Base-by-base conservation (phyloP, 495 filamentous ascomycete species). In the Penicillium roqueforti region DNA sequence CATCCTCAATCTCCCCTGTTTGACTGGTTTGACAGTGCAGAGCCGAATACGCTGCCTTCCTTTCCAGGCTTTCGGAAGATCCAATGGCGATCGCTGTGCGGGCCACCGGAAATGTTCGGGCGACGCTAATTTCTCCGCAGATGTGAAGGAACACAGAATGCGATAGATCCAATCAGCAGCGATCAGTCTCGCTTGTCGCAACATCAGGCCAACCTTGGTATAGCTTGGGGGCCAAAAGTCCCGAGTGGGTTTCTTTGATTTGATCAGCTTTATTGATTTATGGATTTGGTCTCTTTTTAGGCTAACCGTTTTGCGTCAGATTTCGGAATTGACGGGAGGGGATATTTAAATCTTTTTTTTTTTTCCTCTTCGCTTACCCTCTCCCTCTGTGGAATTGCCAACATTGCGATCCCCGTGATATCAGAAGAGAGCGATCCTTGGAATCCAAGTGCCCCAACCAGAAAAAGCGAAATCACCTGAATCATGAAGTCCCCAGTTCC, bases 171-270 rank as follows among this genome's bases (percentile, higher is more conserved):
- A 52, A 52, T 52, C 50, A 52, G 19, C 19, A 13, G 1, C 34
- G 23, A 32, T 36, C 18, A 48, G 52, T 38, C 22, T 63, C 54
- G 59, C 50, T 56, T 56, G 60, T 63, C 63, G 63, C 60, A 19
- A 63, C 60, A 66, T 66, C 23, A 26, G 44, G 40, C 57, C 60
- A 32, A 39, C 58, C 54, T n/a, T 18, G 48, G 62, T 22, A 43
- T 58, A 63, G 51, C 6, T 54, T 58, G 56, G 56, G 55, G 57
- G 57, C 53, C 53, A 52, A 52, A 28, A 43, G 50, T 37, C 44
- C 50, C 29, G 19, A 34, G 32, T 23, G 29, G 29, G 19, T 13
- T 20, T 6, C 3, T 23, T 40, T 5, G n/a, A n/a, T n/a, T n/a
- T 31, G 10, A 26, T 31, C 10, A 4, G 11, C 10, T 51, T 22